Evolutionary conservation across 2,329 filamentous ascomycete species (phyloP).

Genomic region (Aureobasidium sp.): DNA sequence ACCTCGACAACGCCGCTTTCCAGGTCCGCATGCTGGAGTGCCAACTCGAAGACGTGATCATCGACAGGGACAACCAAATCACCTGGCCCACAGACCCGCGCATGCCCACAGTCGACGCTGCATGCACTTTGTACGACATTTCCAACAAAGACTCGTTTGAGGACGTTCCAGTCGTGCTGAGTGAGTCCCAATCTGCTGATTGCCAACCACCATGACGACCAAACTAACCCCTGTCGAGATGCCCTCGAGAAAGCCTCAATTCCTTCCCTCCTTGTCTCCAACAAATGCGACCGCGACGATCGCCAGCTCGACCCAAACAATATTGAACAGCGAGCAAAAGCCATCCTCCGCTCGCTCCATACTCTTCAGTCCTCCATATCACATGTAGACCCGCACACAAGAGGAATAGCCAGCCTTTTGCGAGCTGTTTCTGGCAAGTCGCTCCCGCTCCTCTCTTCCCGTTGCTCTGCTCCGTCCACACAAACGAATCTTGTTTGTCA

Average conservation of each 20-base stretch:
- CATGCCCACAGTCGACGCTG: constrained; percentile 72
- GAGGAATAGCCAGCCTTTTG: constrained; percentile 69
- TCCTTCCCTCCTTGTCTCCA: constrained; percentile 75
- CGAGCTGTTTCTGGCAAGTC: constrained; percentile 46
- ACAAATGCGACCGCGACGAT: constrained; percentile 74
- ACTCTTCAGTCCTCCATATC: constrained; percentile 67
- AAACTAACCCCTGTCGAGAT: constrained; percentile 43
- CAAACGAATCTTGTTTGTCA: constrained; percentile 4
- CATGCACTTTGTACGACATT: constrained; percentile 81
- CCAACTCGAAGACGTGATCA: constrained; percentile 43
- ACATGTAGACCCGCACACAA: constrained; percentile 63
- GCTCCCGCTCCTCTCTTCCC: not conserved
- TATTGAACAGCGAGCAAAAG: constrained; percentile 57
- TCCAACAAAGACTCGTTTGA: constrained; percentile 68
- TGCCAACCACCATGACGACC: not conserved
- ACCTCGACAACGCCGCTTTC: constrained; percentile 49
- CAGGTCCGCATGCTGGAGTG: constrained; percentile 53
- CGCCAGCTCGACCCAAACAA: constrained; percentile 64
- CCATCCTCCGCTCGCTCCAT: constrained; percentile 56
- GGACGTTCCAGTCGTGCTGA: constrained; percentile 66
- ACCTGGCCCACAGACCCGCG: constrained; percentile 62
- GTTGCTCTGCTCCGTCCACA: not conserved
- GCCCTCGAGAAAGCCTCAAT: constrained; percentile 64
- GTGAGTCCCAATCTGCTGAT: constrained; percentile 49
- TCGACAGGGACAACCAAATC: constrained; percentile 43